phyloP scores from a whole-genome alignment of 2,329 filamentous ascomycete species.

The Botrytis elliptica region DNA sequence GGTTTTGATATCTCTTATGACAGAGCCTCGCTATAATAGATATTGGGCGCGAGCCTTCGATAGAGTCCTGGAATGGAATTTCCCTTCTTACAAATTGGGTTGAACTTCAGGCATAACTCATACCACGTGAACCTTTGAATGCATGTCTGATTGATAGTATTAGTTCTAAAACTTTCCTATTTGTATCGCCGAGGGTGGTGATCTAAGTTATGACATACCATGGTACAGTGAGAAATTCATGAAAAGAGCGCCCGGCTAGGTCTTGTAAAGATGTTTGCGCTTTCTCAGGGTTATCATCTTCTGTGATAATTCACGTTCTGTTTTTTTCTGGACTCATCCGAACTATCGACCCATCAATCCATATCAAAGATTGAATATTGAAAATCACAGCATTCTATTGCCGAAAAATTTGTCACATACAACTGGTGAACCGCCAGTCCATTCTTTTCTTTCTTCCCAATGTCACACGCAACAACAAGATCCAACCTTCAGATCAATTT shows the following conservation, averaged over 20 bases:
- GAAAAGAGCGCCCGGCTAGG: not conserved
- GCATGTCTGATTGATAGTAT: not conserved
- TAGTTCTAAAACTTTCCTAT: not conserved
- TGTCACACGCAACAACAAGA: not conserved
- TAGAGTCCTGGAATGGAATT: not conserved
- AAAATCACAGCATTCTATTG: not conserved
- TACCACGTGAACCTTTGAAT: not conserved
- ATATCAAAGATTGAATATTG: not conserved
- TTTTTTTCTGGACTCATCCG: not conserved
- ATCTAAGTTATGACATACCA: not conserved
- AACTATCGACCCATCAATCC: not conserved
- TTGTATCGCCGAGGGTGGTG: not conserved
- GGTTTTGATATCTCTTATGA: not conserved
- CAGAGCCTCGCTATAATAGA: not conserved
- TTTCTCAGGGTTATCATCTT: not conserved
- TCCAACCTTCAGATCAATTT: not conserved
- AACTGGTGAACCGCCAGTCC: no score
- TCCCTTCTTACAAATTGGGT: not conserved
- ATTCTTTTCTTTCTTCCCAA: not conserved
- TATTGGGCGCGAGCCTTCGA: not conserved
- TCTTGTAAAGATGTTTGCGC: not conserved
- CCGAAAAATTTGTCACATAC: not conserved
- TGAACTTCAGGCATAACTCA: not conserved
- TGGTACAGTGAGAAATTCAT: not conserved
- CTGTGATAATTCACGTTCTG: not conserved